Evolutionary conservation across 2,329 filamentous ascomycete genomes (phyloP).

Genomic region (Fonsecaea monophora): DNA sequence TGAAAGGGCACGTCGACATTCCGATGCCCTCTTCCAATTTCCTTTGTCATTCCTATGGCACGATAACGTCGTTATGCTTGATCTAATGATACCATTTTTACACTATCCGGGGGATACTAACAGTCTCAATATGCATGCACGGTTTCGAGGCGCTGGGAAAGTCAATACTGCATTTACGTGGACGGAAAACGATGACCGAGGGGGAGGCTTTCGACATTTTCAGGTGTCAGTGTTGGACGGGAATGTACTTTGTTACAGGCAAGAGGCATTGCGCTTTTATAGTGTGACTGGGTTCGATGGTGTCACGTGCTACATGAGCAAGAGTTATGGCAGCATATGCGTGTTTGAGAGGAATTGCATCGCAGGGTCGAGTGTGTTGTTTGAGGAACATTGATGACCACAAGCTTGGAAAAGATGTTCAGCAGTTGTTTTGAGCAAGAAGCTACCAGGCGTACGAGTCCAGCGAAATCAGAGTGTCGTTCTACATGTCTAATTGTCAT

Average conservation of each 20-base stretch:
- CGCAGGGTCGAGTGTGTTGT: neutral
- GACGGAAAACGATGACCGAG: neutral
- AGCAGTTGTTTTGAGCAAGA: neutral
- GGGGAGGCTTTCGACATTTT: slow-evolving; percentile 8
- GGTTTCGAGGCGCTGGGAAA: slow-evolving; percentile 20
- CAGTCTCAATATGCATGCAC: slow-evolving; percentile 21
- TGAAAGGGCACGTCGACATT: neutral
- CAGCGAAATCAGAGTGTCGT: neutral
- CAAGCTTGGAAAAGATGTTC: slow-evolving; percentile 1
- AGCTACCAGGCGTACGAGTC: neutral
- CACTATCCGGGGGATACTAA: slow-evolving; percentile 20
- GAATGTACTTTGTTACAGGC: neutral
- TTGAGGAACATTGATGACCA: neutral
- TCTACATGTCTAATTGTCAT: neutral
- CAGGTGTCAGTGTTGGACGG: neutral
- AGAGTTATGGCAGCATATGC: slow-evolving; percentile 4
- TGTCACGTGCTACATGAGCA: neutral
- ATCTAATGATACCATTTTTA: slow-evolving; percentile 31
- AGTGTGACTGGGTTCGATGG: neutral
- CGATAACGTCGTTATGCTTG: slow-evolving; percentile 29
- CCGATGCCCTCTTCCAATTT: neutral
- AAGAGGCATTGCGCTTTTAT: neutral
- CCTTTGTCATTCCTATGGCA: slow-evolving; percentile 5
- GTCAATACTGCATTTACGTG: slow-evolving; percentile 15
- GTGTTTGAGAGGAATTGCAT: neutral